A percentile compares a stretch with the other conserved stretches of the same genome.
These are phyloP conservation scores for Trypanosoma mega DNA, from an alignment of 208 protist genomes.

Conservation along the genomic window DNA sequence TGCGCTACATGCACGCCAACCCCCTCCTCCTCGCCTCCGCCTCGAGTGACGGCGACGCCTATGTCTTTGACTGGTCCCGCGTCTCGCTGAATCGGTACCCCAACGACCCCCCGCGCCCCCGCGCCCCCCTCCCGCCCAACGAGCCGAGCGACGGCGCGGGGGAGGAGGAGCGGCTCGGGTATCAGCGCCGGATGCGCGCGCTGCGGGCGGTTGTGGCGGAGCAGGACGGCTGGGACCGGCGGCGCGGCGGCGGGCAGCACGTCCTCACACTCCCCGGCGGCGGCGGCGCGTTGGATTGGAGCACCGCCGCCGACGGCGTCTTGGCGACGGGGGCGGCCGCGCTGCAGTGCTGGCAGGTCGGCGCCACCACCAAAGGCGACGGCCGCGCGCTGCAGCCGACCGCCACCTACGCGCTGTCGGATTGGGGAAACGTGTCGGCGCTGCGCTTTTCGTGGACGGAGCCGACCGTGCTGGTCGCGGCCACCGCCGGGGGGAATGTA, in stretches of 20 bases:
- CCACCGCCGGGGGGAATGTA: constrained; percentile 47
- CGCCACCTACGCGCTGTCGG: constrained; percentile 40
- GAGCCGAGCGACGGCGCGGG: constrained; percentile 65
- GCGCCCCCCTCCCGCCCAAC: constrained; percentile 85
- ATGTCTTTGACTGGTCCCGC: constrained; percentile 90
- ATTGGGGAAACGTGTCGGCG: constrained; percentile 57
- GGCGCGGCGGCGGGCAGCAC: constrained; percentile 81
- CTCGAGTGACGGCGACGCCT: constrained; percentile 77
- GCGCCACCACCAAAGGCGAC: constrained; percentile 68
- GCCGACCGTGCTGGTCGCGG: constrained; percentile 42
- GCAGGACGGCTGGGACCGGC: constrained; percentile 84
- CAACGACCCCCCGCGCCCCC: constrained; percentile 85
- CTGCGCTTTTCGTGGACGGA: constrained; percentile 61
- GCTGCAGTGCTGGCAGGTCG: constrained; percentile 77
- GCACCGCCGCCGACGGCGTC: constrained; percentile 53
- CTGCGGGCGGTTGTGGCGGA: constrained; percentile 66
- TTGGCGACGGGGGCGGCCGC: constrained; percentile 55
- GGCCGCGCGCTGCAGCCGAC: constrained; percentile 45
- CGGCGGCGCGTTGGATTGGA: constrained; percentile 76
- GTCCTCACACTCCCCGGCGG: constrained; percentile 64
- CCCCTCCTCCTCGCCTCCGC: constrained; percentile 77
- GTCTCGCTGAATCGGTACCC: constrained; percentile 85
- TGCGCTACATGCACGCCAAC: constrained; percentile 85
- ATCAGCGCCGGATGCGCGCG: constrained; percentile 77
- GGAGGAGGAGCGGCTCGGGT: constrained; percentile 75